These are phyloP conservation scores for Lepidium aucheri DNA, from an alignment of 345 rosid genomes.

Conservation along the genomic window DNA sequence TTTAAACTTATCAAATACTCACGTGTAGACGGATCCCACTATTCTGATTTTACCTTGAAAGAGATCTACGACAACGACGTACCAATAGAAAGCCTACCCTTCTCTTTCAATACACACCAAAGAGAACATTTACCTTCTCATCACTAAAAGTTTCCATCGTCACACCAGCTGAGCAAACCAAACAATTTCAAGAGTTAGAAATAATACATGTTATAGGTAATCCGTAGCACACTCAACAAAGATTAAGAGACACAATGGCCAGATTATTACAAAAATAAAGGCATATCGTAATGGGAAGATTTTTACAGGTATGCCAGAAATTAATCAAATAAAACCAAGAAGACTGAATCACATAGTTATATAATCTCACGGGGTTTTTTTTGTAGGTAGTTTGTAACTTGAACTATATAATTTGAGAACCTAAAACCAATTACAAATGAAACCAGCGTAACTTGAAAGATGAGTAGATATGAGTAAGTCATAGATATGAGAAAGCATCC, in stretches of 20 bases:
- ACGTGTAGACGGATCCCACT: background rate
- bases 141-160: constrained; percentile 84
- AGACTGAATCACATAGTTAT: too few relatives aligned
- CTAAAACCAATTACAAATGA: too few relatives aligned
- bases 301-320: too few relatives aligned
- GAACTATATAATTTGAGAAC: too few relatives aligned
- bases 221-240: background rate
- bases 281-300: too few relatives aligned
- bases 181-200: background rate
- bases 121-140: constrained; percentile 50
- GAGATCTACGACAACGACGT: background rate
- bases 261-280: too few relatives aligned
- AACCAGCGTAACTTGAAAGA: too few relatives aligned
- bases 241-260: background rate
- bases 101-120: background rate
- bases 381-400: too few relatives aligned
- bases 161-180: constrained; percentile 53
- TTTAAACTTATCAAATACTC: background rate
- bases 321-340: too few relatives aligned
- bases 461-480: too few relatives aligned
- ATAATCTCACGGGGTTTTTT: too few relatives aligned
- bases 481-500: too few relatives aligned
- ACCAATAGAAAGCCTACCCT: background rate
- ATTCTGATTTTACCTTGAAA: background rate
- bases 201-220: background rate